Evolutionary conservation across 2,329 filamentous ascomycete genomes (phyloP).

Genomic region (Fusarium albidum): DNA sequence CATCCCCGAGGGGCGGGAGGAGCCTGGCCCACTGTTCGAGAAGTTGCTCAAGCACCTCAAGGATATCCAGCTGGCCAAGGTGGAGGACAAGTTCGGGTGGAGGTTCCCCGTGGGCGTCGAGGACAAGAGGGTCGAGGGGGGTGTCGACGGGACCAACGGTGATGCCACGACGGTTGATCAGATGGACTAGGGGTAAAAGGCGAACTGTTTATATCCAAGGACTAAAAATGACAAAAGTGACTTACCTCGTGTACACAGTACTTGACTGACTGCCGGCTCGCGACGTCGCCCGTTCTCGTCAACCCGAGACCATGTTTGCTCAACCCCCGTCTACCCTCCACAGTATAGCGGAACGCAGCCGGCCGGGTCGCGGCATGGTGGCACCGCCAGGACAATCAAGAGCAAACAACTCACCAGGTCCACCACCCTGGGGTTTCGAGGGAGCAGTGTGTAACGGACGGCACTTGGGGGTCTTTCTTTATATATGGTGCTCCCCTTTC

Average conservation of each 20-base stretch:
- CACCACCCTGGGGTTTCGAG: conserved; percentile 24
- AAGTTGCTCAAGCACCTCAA: conserved; percentile 80
- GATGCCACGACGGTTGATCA: conserved; percentile 44
- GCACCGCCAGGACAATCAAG: conserved; percentile 12
- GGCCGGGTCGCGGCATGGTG: conserved; percentile 28
- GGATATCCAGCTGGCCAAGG: conserved; percentile 84
- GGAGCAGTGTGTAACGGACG: conserved; percentile 26
- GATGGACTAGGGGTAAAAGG: conserved; percentile 40
- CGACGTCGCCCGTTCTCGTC: conserved; percentile 33
- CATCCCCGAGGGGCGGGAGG: conserved; percentile 63
- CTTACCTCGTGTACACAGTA: background rate
- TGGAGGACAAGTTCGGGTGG: conserved; percentile 82
- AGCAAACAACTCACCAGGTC: conserved; percentile 19
- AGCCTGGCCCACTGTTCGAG: conserved; percentile 76
- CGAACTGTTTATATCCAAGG: conserved; percentile 9
- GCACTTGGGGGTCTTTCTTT: conserved; percentile 4
- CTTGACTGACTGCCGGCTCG: no score
- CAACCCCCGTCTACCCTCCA: conserved; percentile 7
- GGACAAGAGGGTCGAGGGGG: conserved; percentile 53
- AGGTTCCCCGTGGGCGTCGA: conserved; percentile 56
- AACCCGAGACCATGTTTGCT: conserved; percentile 31
- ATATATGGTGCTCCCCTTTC: conserved; percentile 13
- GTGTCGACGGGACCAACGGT: conserved; percentile 19
- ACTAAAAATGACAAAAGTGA: background rate
- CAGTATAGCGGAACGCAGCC: background rate